A percentile compares a stretch with the other conserved stretches of the same genome.
These are phyloP conservation scores for Penicillium capsulatum DNA, from an alignment of 2,329 filamentous ascomycete genomes.

Conservation along the genomic window DNA sequence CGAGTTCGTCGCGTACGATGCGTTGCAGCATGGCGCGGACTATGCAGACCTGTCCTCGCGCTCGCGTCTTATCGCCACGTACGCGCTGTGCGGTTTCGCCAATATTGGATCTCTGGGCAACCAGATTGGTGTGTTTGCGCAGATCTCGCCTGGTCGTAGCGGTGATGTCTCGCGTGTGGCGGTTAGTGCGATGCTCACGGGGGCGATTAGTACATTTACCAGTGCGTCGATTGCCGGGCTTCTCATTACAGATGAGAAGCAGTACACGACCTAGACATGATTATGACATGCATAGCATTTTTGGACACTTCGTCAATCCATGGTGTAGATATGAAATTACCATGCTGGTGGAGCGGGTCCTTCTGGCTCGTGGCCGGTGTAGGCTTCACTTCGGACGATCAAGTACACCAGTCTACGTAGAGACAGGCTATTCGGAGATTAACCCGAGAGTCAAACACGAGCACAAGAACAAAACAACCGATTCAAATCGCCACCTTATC, in stretches of 20 bases:
- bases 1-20: conserved; percentile 70
- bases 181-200: conserved; percentile 70
- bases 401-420: too few species aligned
- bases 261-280: conserved; percentile 17
- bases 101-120: conserved; percentile 86
- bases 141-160: conserved; percentile 69
- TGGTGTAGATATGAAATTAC: too few species aligned
- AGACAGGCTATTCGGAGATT: not conserved
- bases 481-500: not conserved
- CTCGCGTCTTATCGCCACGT: conserved; percentile 76
- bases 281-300: too few species aligned
- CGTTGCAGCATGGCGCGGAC: conserved; percentile 49
- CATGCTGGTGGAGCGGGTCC: too few species aligned
- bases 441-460: not conserved
- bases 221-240: conserved; percentile 75
- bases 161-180: conserved; percentile 74
- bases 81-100: conserved; percentile 75
- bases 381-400: too few species aligned
- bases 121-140: conserved; percentile 81
- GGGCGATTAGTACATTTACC: conserved; percentile 73
- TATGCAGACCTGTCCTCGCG: conserved; percentile 63
- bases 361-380: too few species aligned
- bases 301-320: too few species aligned
- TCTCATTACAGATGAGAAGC: conserved; percentile 56
- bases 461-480: not conserved